Evolutionary conservation across 306 rosid species (phyloP).

Genomic region (Acacia melanoxylon): DNA sequence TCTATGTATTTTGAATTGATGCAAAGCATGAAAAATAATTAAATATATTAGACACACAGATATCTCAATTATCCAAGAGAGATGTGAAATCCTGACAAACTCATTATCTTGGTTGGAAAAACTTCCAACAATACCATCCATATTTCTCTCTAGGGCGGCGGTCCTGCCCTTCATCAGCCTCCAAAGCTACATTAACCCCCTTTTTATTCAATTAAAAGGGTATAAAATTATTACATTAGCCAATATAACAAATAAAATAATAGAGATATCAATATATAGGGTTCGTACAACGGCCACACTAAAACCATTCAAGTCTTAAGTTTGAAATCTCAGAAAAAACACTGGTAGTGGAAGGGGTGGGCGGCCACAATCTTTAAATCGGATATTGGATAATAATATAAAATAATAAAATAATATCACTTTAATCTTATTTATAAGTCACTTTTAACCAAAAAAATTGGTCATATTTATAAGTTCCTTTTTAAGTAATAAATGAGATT

Average conservation of each 20-base stretch:
- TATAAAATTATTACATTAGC: background rate
- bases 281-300: accelerated
- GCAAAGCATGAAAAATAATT: background rate
- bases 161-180: background rate
- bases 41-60: too few relatives aligned
- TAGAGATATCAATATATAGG: background rate
- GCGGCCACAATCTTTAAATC: accelerated
- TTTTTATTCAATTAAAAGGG: background rate
- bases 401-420: too few relatives aligned
- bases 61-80: background rate
- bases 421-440: too few relatives aligned
- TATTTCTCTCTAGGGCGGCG: background rate
- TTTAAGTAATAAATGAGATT: too few relatives aligned
- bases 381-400: too few relatives aligned
- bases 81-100: constrained; percentile 28
- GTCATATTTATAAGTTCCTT: too few relatives aligned
- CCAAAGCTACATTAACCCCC: background rate
- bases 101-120: background rate
- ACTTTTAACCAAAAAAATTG: too few relatives aligned
- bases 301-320: too few relatives aligned
- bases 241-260: background rate
- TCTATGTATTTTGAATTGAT: background rate
- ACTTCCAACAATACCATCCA: constrained; percentile 3
- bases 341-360: accelerated
- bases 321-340: accelerated